Evolutionary conservation across 73 alveolate genomes (phyloP), one percentile per base, ranked within the genome.

Genomic region (Uronychia setigera): DNA sequence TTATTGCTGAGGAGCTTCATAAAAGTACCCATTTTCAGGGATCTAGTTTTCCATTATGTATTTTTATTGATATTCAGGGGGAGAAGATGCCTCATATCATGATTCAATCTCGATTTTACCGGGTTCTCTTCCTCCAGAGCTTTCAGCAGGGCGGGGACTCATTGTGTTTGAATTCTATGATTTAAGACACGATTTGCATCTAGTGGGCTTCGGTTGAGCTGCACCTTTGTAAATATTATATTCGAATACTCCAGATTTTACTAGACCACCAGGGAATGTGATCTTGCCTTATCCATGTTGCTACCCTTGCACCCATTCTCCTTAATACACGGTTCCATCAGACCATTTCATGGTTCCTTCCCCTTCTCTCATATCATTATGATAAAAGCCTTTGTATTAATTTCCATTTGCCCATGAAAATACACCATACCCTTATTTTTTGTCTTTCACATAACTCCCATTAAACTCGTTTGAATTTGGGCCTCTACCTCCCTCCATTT

Each of bases 301-400:
- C 46, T 84, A 85, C 80, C 97, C 97, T 84, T 87, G 86, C 46
- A 89, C 88, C 98, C 98, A 93, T 33, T 84, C 79, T 14, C 96
- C 98, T 29, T 82, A 78, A 83, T 91, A 93, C 35, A 82, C 79
- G 32, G 78, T 84, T 78, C 92, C 92, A 27, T 86, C 76, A 75
- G 83, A 86, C 98, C 96, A 93, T 59, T 81, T 32, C 83, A 80
- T 87, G 25, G 77, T 89, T 0, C 98, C 99, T 77, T 91, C 80
- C 60, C 99, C 99, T 84, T 96, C 93, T 89, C 92, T 93, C 87
- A 95, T 85, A 60, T 93, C 98, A 0, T 96, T 84, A 26, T 57
- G 80, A 89, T 93, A 96, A 5, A 90, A 88, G 32, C 99, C 99
- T 74, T 84, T 94, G 90, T 96, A 96, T 5, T 79, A 35, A 74